Evolutionary conservation across 345 rosid species (phyloP), one percentile per base, ranked within the genome.

Genomic region (Schrenkiella parvula): DNA sequence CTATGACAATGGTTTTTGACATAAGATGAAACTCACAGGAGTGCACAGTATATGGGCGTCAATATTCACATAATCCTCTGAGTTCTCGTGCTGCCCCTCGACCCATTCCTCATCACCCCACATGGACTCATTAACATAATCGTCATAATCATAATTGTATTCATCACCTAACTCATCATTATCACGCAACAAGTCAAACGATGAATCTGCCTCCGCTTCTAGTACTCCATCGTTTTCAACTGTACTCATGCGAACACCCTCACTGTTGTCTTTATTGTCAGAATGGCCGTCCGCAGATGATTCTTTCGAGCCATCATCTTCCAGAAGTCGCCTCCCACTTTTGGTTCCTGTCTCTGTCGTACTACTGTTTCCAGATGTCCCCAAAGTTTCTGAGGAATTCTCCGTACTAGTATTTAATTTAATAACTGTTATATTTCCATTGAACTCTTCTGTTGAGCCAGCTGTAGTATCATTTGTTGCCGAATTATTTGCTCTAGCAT

Each of bases 81-180:
- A 64, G 69, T 84, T 87, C 83, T 89, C 93, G 52, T 92, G 99
- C 55, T 85, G 72, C 22, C 68, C 87, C 83, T 95, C 99, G 34
- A 78, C 83, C 97, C 97, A 95, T 68, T 90, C 97, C 81, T 92
- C 99, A 69, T 89, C 98, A 62, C 97, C 95, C 99, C 98, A 95
- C 97, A 84, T 78, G 64, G 81, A 54, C 64, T 90, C 98, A 73
- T 90, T 87, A 64, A 87, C 91, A 82, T 86, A 84, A 78, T 95
- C 99, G 76, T 95, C 97, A 80, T 95, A 92, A 78, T 95, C 98
- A 75, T 92, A 92, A 65, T 59, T 79, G 67, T 95, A 87, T 77
- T 92, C 99, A 76, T 92, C 98, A 60, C 82, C 88, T 73, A 92
- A 86, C 81, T 95, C 99, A 39, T 95, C 96, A 77, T 50, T 82